Percentiles rank a stretch among this genome's conserved stretches.
phyloP scores from a whole-genome alignment of 441 rosid species.

The Breynia disticha region DNA sequence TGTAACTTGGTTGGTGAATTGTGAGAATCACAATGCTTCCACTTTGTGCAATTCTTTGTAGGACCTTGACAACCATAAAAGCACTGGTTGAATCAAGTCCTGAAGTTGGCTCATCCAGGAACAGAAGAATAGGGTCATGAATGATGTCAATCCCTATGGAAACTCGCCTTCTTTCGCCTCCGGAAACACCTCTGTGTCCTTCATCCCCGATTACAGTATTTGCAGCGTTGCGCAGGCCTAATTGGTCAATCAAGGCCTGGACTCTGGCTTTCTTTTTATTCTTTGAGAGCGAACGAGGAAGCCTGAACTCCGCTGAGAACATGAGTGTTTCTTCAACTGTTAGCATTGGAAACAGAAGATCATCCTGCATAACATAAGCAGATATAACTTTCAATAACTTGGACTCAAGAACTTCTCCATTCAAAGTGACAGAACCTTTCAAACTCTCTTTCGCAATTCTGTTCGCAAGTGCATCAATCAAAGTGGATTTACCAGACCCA shows the following conservation, averaged over 20 bases:
- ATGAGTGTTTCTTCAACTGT: constrained; percentile 76
- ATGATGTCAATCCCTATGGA: constrained; percentile 63
- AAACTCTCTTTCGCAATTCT: constrained; percentile 57
- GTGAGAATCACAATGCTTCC: constrained; percentile 75
- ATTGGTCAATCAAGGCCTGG: constrained; percentile 60
- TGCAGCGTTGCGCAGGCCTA: constrained; percentile 53
- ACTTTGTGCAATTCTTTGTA: constrained; percentile 60
- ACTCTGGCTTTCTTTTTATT: constrained; percentile 52
- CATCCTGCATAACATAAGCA: constrained; percentile 89
- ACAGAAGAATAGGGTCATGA: constrained; percentile 68
- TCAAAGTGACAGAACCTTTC: constrained; percentile 56
- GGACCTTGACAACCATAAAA: constrained; percentile 63
- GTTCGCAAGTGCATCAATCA: constrained; percentile 65
- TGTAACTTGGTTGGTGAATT: constrained; percentile 62
- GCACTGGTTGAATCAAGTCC: constrained; percentile 75
- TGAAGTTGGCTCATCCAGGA: constrained; percentile 68
- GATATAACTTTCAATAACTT: constrained; percentile 65
- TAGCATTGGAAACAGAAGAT: constrained; percentile 76
- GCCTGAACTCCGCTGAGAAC: constrained; percentile 74
- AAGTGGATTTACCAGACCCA: constrained; percentile 67
- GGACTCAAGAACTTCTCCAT: constrained; percentile 62
- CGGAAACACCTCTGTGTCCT: constrained; percentile 69
- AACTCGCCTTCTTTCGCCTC: constrained; percentile 72
- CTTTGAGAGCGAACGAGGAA: constrained; percentile 54
- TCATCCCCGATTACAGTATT: constrained; percentile 72